Percentiles rank a stretch among this genome's conserved stretches.
Evolutionary conservation across 1,284 basidiomycete species (phyloP).

Genomic region (Spongispora temasekensis): DNA sequence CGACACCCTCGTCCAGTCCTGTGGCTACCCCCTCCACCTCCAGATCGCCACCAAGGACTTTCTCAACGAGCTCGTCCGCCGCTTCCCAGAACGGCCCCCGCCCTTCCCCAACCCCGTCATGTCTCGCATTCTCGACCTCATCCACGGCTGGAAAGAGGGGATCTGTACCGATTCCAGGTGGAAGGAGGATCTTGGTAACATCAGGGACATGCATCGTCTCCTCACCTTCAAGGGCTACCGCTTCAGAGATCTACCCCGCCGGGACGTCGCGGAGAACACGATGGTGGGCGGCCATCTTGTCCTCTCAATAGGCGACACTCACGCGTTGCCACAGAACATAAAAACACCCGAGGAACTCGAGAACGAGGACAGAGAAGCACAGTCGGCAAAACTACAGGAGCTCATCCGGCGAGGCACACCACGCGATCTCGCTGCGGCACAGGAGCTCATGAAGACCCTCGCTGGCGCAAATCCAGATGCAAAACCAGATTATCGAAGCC

Average conservation of each 20-base stretch:
- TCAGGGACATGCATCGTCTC: slow-evolving; percentile 96
- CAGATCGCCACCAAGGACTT: slow-evolving; percentile 99
- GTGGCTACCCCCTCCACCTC: slow-evolving; percentile 96
- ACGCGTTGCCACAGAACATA: slow-evolving; percentile 59
- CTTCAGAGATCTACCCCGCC: slow-evolving; percentile 69
- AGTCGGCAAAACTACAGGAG: slow-evolving; percentile 97
- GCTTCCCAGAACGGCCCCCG: slow-evolving; percentile 97
- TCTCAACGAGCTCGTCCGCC: slow-evolving; percentile 95
- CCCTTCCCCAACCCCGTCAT: slow-evolving; percentile 94
- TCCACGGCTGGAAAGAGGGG: slow-evolving; percentile 94
- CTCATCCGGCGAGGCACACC: slow-evolving; percentile 96
- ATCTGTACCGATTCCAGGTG: slow-evolving; percentile 90
- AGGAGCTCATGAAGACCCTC: slow-evolving; percentile 96
- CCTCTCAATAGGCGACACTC: slow-evolving; percentile 5
- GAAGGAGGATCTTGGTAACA: slow-evolving; percentile 97
- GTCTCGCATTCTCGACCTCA: slow-evolving; percentile 91
- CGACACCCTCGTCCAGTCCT: slow-evolving; percentile 93
- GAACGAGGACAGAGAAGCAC: slow-evolving; percentile 92
- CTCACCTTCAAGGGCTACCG: slow-evolving; percentile 96
- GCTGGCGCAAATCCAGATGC: slow-evolving; percentile 95
- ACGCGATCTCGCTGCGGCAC: slow-evolving; percentile 91
- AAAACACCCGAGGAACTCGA: slow-evolving; percentile 97
- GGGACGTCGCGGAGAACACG: slow-evolving; percentile 45
- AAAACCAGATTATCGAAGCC: slow-evolving; percentile 90
- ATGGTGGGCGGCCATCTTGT: slow-evolving; percentile 43